Percentiles rank a stretch among this genome's conserved stretches.
phyloP scores from a whole-genome alignment of 2,329 filamentous ascomycete genomes.

The Fusarium continuum region DNA sequence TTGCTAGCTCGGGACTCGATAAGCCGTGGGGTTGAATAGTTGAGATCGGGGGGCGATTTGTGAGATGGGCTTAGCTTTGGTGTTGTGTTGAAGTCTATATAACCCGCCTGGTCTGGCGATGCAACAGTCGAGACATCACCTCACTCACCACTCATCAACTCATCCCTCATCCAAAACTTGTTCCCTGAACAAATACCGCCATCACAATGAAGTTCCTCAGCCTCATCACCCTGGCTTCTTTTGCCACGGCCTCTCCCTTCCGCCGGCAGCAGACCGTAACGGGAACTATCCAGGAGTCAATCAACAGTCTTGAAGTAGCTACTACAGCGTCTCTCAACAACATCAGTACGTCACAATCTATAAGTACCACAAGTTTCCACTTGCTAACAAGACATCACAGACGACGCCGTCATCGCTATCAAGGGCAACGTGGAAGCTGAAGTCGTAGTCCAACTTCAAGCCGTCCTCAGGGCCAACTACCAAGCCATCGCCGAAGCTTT shows the following conservation, averaged over 20 bases:
- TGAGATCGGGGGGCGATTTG: neutral
- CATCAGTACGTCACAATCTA: neutral
- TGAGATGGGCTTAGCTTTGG: neutral
- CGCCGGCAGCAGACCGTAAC: conserved; percentile 12
- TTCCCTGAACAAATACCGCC: neutral
- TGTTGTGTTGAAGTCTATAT: conserved; percentile 14
- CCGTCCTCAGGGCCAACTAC: neutral
- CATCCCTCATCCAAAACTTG: neutral
- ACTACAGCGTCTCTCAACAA: neutral
- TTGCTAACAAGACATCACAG: neutral
- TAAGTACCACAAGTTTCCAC: accelerated
- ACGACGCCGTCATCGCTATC: neutral
- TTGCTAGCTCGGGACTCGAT: neutral
- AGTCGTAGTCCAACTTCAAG: neutral
- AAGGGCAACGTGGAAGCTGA: neutral
- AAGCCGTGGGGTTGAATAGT: neutral
- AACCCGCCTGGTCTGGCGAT: neutral
- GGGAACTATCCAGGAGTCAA: neutral
- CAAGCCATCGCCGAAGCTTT: conserved; percentile 1
- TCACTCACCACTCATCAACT: neutral
- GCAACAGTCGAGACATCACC: neutral
- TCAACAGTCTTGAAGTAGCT: neutral
- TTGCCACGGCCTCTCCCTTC: conserved; percentile 18
- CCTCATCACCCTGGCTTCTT: conserved; percentile 17
- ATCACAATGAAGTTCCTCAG: conserved; percentile 29